Base-by-base conservation (phyloP, 345 rosid genomes). In the Linum lewisii region DNA sequence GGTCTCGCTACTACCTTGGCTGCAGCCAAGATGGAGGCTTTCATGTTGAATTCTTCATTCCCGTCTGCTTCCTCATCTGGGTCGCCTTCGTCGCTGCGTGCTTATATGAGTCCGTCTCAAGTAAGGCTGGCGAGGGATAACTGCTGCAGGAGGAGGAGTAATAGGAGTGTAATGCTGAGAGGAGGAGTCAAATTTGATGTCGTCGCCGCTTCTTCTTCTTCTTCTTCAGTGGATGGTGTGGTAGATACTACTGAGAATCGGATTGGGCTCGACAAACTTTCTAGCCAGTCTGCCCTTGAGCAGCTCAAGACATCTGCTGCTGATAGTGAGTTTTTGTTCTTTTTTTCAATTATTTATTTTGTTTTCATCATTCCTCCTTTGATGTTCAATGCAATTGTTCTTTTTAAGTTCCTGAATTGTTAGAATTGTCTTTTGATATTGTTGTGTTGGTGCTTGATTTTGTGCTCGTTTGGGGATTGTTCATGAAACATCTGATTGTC, bases 231-330 rank as follows among this genome's bases (percentile, higher is more conserved):
- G 26, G 64, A 72, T 57, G 58, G 19, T 32, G 64, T 5, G 11
- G 51, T 61, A 25, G 66, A 56, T 20, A 59, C 52, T 42, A 16
- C 47, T 6, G 64, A 59, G 34, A 8, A 25, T 23, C 50, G 11
- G 9, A 42, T 45, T 38, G 68, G 57, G 24, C 51, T 45, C 26
- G 65, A 61, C 21, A 72, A 67, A n/a, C 62, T 59, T 59, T 72
- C 75, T 18, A 59, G 75, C 61, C 20, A 62, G 47, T 72, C 72
- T n/a, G 68, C 75, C 55, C 71, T 72, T 37, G 72, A 72, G 26
- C 75, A 72, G 75, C 75, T 72, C 55, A 72, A 66, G 59, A 59
- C 75, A 29, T 66, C 71, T 47, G 71, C 71, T 6, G 68, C 62
- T 54, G 72, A 72, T 22, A 54, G 75, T 72, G 55, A 66, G 68